Conservation (phyloP, 768 basidiomycete species). For the Pisolithus albus region DNA sequence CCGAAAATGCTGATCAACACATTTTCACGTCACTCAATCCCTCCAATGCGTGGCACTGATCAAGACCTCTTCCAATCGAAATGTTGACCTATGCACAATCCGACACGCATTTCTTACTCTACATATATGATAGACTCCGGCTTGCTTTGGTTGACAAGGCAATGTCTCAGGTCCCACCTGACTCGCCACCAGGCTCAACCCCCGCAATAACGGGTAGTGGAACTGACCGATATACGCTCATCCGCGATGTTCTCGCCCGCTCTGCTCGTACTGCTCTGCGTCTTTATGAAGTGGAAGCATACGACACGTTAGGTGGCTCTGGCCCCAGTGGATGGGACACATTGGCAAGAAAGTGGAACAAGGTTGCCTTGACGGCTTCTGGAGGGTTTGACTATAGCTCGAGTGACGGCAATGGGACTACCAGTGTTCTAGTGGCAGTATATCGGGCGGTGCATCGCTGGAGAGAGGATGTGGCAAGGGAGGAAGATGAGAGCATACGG, state of each 20-base stretch:
- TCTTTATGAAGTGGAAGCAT: slow-evolving; percentile 60
- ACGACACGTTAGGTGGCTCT: slow-evolving; percentile 56
- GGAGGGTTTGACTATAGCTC: slow-evolving; percentile 24
- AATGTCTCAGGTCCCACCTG: slow-evolving; percentile 32
- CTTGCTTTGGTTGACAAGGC: slow-evolving; percentile 77
- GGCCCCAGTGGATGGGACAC: slow-evolving; percentile 75
- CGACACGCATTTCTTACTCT: slow-evolving; percentile 93
- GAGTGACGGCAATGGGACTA: slow-evolving; percentile 21
- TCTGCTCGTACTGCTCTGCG: slow-evolving; percentile 74
- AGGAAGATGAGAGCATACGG: slow-evolving; percentile 83
- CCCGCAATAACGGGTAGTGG: slow-evolving; percentile 9
- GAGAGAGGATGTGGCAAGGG: slow-evolving; percentile 72
- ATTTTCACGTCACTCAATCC: neutral
- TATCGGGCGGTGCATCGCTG: slow-evolving; percentile 73
- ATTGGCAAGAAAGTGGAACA: slow-evolving; percentile 80
- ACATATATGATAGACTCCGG: slow-evolving; percentile 86
- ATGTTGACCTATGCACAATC: slow-evolving; percentile 93
- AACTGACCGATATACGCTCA: slow-evolving; percentile 30
- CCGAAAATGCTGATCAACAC: neutral
- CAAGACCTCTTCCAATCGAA: slow-evolving; percentile 71
- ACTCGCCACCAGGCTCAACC: slow-evolving; percentile 24
- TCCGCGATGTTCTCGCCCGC: slow-evolving; percentile 60
- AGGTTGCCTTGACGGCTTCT: slow-evolving; percentile 35
- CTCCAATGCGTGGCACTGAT: neutral
- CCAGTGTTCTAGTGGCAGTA: slow-evolving; percentile 48